Evolutionary conservation across 75 land plant species (phyloP).

Genomic region (Adiantum capillusveneris): DNA sequence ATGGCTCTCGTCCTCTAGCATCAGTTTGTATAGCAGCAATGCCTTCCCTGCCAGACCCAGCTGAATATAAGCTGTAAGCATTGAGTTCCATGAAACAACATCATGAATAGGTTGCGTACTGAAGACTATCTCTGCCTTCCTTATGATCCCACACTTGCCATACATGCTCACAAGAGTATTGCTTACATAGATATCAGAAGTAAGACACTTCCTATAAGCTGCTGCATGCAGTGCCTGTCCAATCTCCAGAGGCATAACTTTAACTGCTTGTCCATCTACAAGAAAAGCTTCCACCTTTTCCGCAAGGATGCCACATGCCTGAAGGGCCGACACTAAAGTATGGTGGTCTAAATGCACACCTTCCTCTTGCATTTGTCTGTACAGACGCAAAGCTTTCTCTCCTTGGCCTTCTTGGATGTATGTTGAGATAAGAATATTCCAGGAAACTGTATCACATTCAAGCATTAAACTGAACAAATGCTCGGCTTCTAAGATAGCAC

Average conservation of each 20-base stretch:
- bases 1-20: neutral
- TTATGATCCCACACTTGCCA: neutral
- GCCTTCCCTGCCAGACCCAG: neutral
- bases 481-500: slow-evolving; percentile 3
- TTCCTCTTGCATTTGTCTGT: neutral
- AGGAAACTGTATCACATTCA: neutral
- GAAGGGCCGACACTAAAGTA: neutral
- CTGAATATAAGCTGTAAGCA: slow-evolving; percentile 6
- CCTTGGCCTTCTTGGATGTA: neutral
- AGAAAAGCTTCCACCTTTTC: neutral
- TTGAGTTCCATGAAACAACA: slow-evolving; percentile 3
- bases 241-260: neutral
- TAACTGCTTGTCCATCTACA: neutral
- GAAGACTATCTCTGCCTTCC: neutral
- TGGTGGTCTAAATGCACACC: neutral
- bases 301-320: slow-evolving; percentile 3
- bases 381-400: neutral
- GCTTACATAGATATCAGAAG: neutral
- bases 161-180: slow-evolving; percentile 8
- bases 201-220: neutral
- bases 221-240: neutral
- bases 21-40: neutral
- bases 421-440: slow-evolving; percentile 5
- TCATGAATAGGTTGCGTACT: neutral
- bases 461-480: neutral